These are phyloP conservation scores for Fusarium metavorans DNA, from an alignment of 2,329 filamentous ascomycete genomes.

Conservation along the genomic window DNA sequence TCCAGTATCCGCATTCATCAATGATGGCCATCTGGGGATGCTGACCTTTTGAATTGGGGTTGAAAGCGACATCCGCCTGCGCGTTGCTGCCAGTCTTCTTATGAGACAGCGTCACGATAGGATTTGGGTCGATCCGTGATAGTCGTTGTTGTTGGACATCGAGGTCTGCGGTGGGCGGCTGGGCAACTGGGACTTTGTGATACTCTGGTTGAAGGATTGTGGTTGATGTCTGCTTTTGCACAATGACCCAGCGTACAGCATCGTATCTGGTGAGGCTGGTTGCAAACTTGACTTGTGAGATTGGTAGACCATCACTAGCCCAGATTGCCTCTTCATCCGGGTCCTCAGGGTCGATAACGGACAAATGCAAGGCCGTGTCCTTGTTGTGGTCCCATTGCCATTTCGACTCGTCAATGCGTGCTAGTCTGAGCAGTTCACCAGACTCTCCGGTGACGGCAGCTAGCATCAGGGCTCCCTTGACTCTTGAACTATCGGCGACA, in stretches of 20 bases:
- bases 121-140: constrained; percentile 68
- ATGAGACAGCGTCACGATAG: constrained; percentile 64
- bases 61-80: constrained; percentile 75
- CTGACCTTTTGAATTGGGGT: constrained; percentile 60
- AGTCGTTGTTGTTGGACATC: constrained; percentile 46
- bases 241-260: constrained; percentile 63
- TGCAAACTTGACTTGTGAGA: constrained; percentile 64
- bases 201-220: constrained; percentile 65
- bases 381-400: constrained; percentile 66
- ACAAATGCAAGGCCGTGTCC: constrained; percentile 60
- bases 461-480: constrained; percentile 51
- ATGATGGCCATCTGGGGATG: constrained; percentile 74
- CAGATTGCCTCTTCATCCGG: constrained; percentile 65
- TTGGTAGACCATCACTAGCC: constrained; percentile 63
- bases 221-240: constrained; percentile 65
- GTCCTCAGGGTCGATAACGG: constrained; percentile 55
- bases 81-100: constrained; percentile 64
- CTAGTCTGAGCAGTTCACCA: constrained; percentile 69
- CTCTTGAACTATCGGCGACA: constrained; percentile 45
- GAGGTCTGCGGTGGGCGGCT: constrained; percentile 19
- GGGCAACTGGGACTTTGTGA: constrained; percentile 51
- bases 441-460: constrained; percentile 67
- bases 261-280: constrained; percentile 52
- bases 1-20: constrained; percentile 75
- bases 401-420: constrained; percentile 61